These are phyloP conservation scores for Xanthoparmelia taractica DNA, from an alignment of 495 filamentous ascomycete genomes.

Conservation along the genomic window DNA sequence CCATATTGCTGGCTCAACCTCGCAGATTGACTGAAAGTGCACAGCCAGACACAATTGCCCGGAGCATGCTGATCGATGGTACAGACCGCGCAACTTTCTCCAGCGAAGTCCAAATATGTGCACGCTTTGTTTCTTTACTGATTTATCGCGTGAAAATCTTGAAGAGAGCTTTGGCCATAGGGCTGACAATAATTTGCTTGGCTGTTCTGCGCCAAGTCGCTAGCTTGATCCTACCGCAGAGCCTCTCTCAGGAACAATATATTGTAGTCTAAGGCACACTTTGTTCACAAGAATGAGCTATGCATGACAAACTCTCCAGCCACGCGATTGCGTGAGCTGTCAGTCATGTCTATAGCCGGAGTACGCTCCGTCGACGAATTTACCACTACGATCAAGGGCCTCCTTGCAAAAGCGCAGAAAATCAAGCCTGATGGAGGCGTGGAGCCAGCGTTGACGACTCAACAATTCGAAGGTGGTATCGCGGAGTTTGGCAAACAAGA, in stretches of 20 bases:
- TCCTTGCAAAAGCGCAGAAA: slow-evolving; percentile 56
- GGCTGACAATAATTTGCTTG: background rate
- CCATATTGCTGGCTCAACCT: background rate
- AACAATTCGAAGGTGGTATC: slow-evolving; percentile 29
- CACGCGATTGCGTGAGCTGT: background rate
- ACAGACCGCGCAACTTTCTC: background rate
- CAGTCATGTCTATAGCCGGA: slow-evolving; percentile 43
- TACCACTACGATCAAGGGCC: slow-evolving; percentile 46
- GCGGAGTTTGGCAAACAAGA: slow-evolving; percentile 24
- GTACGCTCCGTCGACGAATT: slow-evolving; percentile 51
- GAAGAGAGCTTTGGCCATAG: background rate
- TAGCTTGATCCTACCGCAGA: slow-evolving; percentile 25
- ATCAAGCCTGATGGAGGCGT: slow-evolving; percentile 60
- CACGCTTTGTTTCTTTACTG: background rate
- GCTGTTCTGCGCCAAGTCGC: no score
- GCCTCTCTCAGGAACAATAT: slow-evolving; percentile 21
- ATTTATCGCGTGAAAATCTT: background rate
- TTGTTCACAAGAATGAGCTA: background rate
- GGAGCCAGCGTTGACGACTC: slow-evolving; percentile 68
- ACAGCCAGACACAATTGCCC: background rate
- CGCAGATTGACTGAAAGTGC: background rate
- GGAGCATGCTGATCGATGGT: background rate
- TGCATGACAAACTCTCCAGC: background rate
- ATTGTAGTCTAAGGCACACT: background rate
- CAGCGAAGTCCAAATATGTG: background rate